Evolutionary conservation across 495 filamentous ascomycete species (phyloP).

Genomic region (Aspergillus hancockii): DNA sequence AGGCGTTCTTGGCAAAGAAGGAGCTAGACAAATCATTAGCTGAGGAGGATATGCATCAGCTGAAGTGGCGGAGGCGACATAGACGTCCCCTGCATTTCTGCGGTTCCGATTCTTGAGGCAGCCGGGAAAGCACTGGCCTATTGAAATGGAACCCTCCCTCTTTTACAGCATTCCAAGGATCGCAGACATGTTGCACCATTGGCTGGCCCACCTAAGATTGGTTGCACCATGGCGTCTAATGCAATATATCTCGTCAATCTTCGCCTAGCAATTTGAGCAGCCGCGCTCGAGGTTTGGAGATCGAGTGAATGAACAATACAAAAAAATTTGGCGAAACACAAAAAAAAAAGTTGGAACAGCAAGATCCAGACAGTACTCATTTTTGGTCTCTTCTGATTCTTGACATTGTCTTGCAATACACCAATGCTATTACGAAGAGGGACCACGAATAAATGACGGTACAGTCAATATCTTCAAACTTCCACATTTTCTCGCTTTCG

Average conservation of each 20-base stretch:
- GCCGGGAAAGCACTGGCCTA: neutral
- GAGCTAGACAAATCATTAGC: conserved; percentile 65
- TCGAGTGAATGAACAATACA: neutral
- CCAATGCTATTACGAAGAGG: neutral
- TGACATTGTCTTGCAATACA: neutral
- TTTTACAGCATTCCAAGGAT: neutral
- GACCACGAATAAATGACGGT: neutral
- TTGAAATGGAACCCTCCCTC: neutral
- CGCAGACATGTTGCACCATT: conserved; percentile 1
- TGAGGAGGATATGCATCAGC: conserved; percentile 17
- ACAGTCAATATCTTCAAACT: neutral
- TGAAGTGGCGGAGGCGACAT: neutral
- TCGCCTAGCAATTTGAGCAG: neutral
- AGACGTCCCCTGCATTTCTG: neutral
- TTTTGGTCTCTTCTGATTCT: neutral
- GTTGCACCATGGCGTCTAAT: neutral
- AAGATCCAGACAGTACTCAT: neutral
- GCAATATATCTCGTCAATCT: neutral
- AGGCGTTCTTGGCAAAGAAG: conserved; percentile 93
- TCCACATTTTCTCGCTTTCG: neutral
- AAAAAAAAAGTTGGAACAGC: neutral
- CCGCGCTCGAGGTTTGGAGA: neutral
- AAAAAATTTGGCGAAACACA: neutral
- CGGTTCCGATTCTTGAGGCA: neutral
- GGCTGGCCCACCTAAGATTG: conserved; percentile 5